Evolutionary conservation across 768 basidiomycete genomes (phyloP).

Genomic region (Naematelia encephala): DNA sequence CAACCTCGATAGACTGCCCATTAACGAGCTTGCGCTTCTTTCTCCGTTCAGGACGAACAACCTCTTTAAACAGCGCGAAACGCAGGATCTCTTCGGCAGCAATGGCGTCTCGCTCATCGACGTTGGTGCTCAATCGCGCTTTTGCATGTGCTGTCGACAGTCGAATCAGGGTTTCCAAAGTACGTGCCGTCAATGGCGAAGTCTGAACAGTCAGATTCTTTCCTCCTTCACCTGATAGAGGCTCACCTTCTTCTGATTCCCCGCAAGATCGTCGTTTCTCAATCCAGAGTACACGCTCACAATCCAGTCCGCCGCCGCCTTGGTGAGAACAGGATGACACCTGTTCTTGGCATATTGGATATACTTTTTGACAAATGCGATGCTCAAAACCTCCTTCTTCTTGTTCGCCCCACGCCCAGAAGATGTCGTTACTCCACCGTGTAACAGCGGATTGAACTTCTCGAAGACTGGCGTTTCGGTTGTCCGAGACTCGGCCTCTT

Average conservation of each 20-base stretch:
- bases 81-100: constrained; percentile 93
- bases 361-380: constrained; percentile 95
- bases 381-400: constrained; percentile 80
- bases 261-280: constrained; percentile 86
- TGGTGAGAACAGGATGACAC: constrained; percentile 76
- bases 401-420: constrained; percentile 56
- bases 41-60: constrained; percentile 70
- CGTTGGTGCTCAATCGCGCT: constrained; percentile 77
- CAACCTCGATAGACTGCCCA: constrained; percentile 54
- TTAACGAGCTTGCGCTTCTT: constrained; percentile 85
- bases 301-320: constrained; percentile 91
- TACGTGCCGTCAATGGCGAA: constrained; percentile 94
- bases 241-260: constrained; percentile 76
- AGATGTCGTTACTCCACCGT: constrained; percentile 71
- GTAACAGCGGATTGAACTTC: constrained; percentile 92
- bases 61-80: constrained; percentile 96
- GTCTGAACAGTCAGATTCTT: constrained; percentile 60
- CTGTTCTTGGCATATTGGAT: constrained; percentile 95
- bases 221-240: not conserved
- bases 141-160: constrained; percentile 97
- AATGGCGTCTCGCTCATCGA: constrained; percentile 77
- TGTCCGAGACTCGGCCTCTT: constrained; percentile 56
- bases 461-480: constrained; percentile 79
- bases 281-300: constrained; percentile 86
- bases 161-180: constrained; percentile 96